These are phyloP conservation scores for Botrytis byssoidea DNA, from an alignment of 2,329 filamentous ascomycete species.

Conservation along the genomic window DNA sequence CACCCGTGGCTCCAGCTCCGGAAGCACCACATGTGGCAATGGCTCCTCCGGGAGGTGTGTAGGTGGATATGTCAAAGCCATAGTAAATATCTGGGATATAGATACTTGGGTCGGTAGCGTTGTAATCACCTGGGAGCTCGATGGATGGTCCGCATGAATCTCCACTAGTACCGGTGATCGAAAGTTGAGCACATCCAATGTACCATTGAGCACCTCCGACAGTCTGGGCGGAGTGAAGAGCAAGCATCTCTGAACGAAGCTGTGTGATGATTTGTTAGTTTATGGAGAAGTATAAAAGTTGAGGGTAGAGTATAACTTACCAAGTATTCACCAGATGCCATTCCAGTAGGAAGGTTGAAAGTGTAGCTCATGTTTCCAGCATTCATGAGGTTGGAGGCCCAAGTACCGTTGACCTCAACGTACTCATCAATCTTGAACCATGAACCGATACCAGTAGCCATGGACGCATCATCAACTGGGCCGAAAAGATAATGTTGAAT, in stretches of 20 bases:
- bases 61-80: conserved; percentile 28
- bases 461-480: conserved; percentile 34
- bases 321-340: conserved; percentile 33
- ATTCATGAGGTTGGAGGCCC: conserved; percentile 37
- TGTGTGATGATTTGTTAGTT: conserved; percentile 1
- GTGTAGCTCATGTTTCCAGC: conserved; percentile 33
- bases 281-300: background rate
- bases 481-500: conserved; percentile 44
- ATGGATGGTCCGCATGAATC: conserved; percentile 28
- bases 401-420: conserved; percentile 34
- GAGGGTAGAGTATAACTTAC: background rate
- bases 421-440: conserved; percentile 40
- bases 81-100: conserved; percentile 33
- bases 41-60: conserved; percentile 30
- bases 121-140: conserved; percentile 31
- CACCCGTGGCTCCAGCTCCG: background rate
- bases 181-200: conserved; percentile 33
- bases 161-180: conserved; percentile 28
- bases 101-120: conserved; percentile 28
- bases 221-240: conserved; percentile 31
- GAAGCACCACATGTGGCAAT: conserved; percentile 24
- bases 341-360: conserved; percentile 30
- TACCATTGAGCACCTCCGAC: conserved; percentile 32
- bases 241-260: conserved; percentile 34
- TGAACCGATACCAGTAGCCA: conserved; percentile 36